Conservation (phyloP, 2,329 filamentous ascomycete species). For the Fusarium sp. region DNA sequence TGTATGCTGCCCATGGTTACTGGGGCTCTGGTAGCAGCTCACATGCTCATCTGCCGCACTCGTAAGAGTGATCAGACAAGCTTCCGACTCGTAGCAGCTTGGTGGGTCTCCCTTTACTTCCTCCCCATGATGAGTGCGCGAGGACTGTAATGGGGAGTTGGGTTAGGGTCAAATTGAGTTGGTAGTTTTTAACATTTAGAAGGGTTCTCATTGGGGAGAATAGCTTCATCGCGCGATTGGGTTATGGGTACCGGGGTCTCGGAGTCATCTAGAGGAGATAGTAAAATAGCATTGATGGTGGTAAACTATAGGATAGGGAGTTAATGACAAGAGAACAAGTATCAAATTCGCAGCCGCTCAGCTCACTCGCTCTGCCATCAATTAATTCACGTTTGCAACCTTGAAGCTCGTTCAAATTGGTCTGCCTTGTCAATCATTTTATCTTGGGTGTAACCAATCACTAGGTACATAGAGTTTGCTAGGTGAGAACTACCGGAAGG, state of each 20-base stretch:
- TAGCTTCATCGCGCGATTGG: background rate
- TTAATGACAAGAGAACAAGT: background rate
- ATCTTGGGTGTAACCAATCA: too few species aligned
- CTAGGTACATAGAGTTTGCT: too few species aligned
- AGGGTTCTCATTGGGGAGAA: background rate
- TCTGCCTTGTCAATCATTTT: too few species aligned
- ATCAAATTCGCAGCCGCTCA: too few species aligned
- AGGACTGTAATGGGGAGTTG: slow-evolving; percentile 2
- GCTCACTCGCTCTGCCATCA: too few species aligned
- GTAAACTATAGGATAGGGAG: background rate
- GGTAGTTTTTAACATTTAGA: too few species aligned
- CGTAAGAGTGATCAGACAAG: slow-evolving; percentile 22
- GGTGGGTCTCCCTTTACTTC: slow-evolving; percentile 36
- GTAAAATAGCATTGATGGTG: background rate
- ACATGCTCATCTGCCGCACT: slow-evolving; percentile 32
- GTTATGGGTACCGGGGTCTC: background rate
- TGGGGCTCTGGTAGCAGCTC: slow-evolving; percentile 13
- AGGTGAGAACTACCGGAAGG: background rate
- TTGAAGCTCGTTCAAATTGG: too few species aligned
- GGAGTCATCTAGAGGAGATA: background rate
- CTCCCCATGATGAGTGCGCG: slow-evolving; percentile 25
- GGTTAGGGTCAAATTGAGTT: background rate
- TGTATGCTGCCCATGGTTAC: slow-evolving; percentile 3
- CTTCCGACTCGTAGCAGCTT: slow-evolving; percentile 31
- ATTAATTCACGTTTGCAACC: too few species aligned